These are phyloP conservation scores for Leucosporidium yakuticum DNA, from an alignment of 768 basidiomycete species.

Conservation along the genomic window DNA sequence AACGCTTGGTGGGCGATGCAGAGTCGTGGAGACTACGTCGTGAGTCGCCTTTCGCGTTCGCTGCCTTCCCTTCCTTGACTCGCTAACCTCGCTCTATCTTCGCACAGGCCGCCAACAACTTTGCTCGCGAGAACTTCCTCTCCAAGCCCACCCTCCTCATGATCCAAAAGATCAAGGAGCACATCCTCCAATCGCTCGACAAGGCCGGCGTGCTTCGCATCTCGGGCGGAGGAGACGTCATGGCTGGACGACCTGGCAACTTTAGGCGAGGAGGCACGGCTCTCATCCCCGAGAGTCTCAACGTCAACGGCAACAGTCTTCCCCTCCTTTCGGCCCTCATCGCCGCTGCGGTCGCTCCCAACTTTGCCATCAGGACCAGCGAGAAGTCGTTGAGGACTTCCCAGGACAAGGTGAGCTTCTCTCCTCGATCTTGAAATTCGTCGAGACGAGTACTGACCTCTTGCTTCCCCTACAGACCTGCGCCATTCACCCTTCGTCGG, in stretches of 20 bases:
- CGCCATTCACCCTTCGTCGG: slow-evolving; percentile 77
- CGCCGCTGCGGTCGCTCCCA: slow-evolving; percentile 77
- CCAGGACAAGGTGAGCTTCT: slow-evolving; percentile 67
- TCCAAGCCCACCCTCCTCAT: slow-evolving; percentile 73
- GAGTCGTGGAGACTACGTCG: slow-evolving; percentile 56
- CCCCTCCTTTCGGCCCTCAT: slow-evolving; percentile 78
- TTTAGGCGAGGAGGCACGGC: slow-evolving; percentile 24
- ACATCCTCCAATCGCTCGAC: slow-evolving; percentile 69
- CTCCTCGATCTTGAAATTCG: background rate
- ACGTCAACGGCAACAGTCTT: slow-evolving; percentile 63
- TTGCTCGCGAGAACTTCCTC: slow-evolving; percentile 79
- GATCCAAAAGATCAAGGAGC: slow-evolving; percentile 72
- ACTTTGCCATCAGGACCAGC: slow-evolving; percentile 73
- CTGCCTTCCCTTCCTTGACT: background rate
- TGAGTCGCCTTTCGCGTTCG: background rate
- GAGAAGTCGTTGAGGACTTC: slow-evolving; percentile 63
- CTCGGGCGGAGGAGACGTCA: slow-evolving; percentile 58
- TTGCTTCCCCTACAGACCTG: slow-evolving; percentile 51
- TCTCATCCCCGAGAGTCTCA: slow-evolving; percentile 60
- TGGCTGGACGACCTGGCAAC: background rate
- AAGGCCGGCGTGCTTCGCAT: slow-evolving; percentile 75
- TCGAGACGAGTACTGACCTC: background rate
- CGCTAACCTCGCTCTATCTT: background rate
- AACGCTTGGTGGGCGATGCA: slow-evolving; percentile 73
- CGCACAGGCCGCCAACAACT: slow-evolving; percentile 57